These are phyloP conservation scores for Pythium brachiatum DNA, from an alignment of 352 stramenopile genomes.

Conservation along the genomic window DNA sequence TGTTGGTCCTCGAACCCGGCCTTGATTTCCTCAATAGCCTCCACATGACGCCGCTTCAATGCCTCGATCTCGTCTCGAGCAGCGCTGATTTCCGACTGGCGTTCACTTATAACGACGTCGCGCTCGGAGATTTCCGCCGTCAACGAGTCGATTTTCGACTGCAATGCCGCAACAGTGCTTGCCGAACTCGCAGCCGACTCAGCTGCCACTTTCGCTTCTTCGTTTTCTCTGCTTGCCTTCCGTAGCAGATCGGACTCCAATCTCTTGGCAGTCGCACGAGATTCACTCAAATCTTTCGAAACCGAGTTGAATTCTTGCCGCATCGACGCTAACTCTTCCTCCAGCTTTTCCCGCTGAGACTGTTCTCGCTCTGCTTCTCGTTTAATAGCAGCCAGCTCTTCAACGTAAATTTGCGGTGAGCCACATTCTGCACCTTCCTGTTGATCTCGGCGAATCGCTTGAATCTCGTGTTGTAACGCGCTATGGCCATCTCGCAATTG, in stretches of 20 bases:
- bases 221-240: constrained; percentile 25
- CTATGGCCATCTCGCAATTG: background rate
- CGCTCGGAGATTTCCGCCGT: constrained; percentile 11
- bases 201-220: constrained; percentile 8
- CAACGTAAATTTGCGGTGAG: background rate
- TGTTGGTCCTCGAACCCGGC: background rate
- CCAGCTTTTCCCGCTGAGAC: constrained; percentile 16
- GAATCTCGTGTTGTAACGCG: background rate
- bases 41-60: background rate
- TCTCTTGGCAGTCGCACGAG: constrained; percentile 12
- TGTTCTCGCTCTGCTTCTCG: background rate
- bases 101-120: constrained; percentile 11
- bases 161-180: constrained; percentile 18
- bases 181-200: constrained; percentile 15
- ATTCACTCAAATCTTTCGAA: constrained; percentile 6
- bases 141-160: constrained; percentile 24
- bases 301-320: constrained; percentile 5
- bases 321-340: constrained; percentile 32
- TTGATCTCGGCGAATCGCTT: background rate
- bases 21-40: constrained; percentile 1
- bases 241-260: constrained; percentile 19
- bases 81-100: background rate
- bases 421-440: background rate
- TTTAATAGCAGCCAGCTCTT: constrained; percentile 7
- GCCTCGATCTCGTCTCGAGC: background rate